Percentiles rank a stretch among this genome's conserved stretches.
These are phyloP conservation scores for Hymenoscyphus linearis DNA, from an alignment of 2,329 filamentous ascomycete species.

Conservation along the genomic window DNA sequence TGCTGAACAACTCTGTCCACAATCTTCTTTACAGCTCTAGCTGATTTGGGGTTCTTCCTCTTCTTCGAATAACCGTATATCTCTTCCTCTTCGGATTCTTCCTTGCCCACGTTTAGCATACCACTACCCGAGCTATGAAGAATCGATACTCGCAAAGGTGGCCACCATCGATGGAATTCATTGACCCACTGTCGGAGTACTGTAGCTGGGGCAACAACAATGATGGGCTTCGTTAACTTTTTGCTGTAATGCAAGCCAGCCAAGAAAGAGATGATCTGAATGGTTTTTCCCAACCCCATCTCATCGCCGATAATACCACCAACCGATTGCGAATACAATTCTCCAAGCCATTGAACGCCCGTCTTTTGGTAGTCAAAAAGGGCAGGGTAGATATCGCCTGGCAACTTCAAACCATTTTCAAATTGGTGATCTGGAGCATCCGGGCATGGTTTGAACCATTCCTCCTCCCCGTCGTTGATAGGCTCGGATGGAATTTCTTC, in stretches of 20 bases:
- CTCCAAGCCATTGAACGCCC: conserved; percentile 92
- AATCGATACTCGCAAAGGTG: conserved; percentile 93
- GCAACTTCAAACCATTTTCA: conserved; percentile 68
- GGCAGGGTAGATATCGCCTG: conserved; percentile 87
- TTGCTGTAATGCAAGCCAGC: conserved; percentile 90
- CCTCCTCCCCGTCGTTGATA: conserved; percentile 38
- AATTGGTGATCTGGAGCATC: conserved; percentile 71
- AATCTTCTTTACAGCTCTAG: conserved; percentile 70
- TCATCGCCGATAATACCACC: conserved; percentile 96
- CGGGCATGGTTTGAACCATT: conserved; percentile 86
- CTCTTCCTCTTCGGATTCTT: conserved; percentile 47
- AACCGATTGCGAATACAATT: conserved; percentile 82
- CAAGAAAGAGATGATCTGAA: conserved; percentile 61
- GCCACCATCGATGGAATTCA: conserved; percentile 99
- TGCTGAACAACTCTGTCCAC: conserved; percentile 76
- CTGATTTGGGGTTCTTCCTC: conserved; percentile 45
- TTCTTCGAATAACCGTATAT: conserved; percentile 39
- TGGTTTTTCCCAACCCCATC: conserved; percentile 98
- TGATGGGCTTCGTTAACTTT: conserved; percentile 75
- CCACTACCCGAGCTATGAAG: conserved; percentile 93
- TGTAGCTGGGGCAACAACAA: conserved; percentile 90
- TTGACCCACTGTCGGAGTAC: conserved; percentile 97
- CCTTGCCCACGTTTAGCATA: conserved; percentile 76
- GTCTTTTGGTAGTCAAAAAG: conserved; percentile 97
- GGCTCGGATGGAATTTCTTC: conserved; percentile 40